Conservation (phyloP, 768 basidiomycete species). For the Suillus spraguei region DNA sequence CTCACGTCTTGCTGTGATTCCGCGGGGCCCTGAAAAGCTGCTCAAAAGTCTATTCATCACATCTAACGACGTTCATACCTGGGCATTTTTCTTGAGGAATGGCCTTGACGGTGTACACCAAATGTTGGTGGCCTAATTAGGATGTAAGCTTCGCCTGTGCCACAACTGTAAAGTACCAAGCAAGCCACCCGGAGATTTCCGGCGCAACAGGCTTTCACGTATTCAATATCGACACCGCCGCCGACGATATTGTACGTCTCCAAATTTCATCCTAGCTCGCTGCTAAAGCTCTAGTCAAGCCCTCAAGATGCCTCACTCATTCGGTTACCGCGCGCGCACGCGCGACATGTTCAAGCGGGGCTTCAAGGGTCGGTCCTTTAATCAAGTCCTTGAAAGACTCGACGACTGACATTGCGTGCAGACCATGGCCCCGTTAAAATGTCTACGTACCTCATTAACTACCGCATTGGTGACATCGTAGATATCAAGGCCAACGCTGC, state of each 20-base stretch:
- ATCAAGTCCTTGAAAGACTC: conserved; percentile 16
- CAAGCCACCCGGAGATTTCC: conserved; percentile 70
- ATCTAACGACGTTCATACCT: conserved; percentile 55
- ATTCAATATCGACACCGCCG: conserved; percentile 54
- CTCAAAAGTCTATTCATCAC: conserved; percentile 35
- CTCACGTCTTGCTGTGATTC: conserved; percentile 96
- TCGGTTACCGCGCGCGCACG: conserved; percentile 99
- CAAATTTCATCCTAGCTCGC: conserved; percentile 21
- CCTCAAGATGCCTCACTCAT: conserved; percentile 98
- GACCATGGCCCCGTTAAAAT: conserved; percentile 89
- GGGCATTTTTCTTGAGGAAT: conserved; percentile 78
- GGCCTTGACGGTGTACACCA: conserved; percentile 31
- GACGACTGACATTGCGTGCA: conserved; percentile 32
- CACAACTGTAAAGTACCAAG: conserved; percentile 67
- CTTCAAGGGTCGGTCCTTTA: conserved; percentile 81
- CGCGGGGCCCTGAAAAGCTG: conserved; percentile 70
- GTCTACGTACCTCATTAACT: conserved; percentile 92
- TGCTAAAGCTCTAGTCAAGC: conserved; percentile 33
- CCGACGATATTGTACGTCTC: conserved; percentile 47
- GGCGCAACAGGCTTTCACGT: conserved; percentile 33
- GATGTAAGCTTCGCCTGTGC: conserved; percentile 40
- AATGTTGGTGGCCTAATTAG: conserved; percentile 34
- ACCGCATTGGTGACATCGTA: conserved; percentile 96
- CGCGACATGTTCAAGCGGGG: conserved; percentile 99
- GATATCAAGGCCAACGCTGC: conserved; percentile 99